Base-by-base conservation (phyloP, 352 stramenopile genomes). In the Phytophthora melonis region DNA sequence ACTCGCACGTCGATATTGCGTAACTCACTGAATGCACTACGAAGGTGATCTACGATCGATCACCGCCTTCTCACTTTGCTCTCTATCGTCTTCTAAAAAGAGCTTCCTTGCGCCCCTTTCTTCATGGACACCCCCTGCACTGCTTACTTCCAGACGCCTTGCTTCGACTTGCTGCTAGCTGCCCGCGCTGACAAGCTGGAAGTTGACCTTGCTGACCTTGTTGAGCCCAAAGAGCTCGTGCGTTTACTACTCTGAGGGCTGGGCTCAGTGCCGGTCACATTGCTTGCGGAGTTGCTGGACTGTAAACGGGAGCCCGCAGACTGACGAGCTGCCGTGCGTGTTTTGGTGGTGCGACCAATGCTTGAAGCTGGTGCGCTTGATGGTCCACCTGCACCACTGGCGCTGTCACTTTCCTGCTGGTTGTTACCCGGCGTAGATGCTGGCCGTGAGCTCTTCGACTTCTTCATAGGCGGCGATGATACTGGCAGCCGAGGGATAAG, bases 401-500 rank as follows among this genome's bases (percentile, higher is more conserved):
- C 21, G 70, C 74, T 63, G 68, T 91, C 72, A 27, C 16, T 45
- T 25, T 82, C 74, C 30, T 68, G 71, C 58, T 80, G 74, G 19
- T 86, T 84, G 32, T 77, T 77, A 30, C 75, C 58, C 5, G 56
- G 52, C 32, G 60, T 57, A 36, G 49, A 68, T 13, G 32, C 30
- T 61, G 62, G 62, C 0, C 70, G 68, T 52, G 71, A 73, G 30
- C 68, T 87, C 49, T 82, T 82, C 7, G 79, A 74, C 54, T 84
- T 86, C 39, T 86, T 86, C 77, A 82, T 82, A 2, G 77, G 79
- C 9, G 77, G 70, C 2, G 79, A 84, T 8, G 79, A 74, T 43
- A 74, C 60, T 14, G 71, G 75, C 9, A 90, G 23, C 5, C 88
- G 81, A n/a, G 88, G 88, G 43, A 95, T 93, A 13, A 95, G 81